Base-by-base conservation (phyloP, 2,329 filamentous ascomycete species). In the Clarireedia paspali region DNA sequence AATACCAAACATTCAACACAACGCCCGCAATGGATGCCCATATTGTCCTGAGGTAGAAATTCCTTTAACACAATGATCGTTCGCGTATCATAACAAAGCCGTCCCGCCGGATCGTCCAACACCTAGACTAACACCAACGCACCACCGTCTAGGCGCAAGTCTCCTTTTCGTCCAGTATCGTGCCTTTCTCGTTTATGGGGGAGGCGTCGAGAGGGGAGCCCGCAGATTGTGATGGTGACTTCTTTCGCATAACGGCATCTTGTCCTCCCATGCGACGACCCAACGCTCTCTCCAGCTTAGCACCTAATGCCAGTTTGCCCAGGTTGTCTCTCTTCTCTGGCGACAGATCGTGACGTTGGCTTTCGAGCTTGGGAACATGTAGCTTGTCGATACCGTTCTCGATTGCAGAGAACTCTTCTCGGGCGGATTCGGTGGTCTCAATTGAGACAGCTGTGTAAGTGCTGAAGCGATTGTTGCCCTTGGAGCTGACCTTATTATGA, bases 251-350 rank as follows among this genome's bases (percentile, higher is more conserved):
- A 66, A 83, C 79, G 45, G 85, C 85, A 70, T 89, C 86, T 69
- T 89, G 86, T 49, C 83, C 73, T 9, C 79, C 82, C 84, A 89
- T 87, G 66, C 86, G 76, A 62, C 86, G 74, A 55, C 80, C 79
- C 30, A 89, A 75, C 3, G 86, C 86, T 56, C 85, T 77, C 68
- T 89, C 85, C 50, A 89, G 75, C 71, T 89, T 89, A n/a, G 86
- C 86, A 36, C 85, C 84, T 50, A 89, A 74, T 15, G 85, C 85
- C 63, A 88, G 73, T 71, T 87, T 88, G 73, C 79, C 82, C 70
- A 88, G 73, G 66, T 84, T 80, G 62, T 88, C 84, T 17, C 75
- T 79, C 74, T 89, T 88, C 72, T 87, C 79, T 51, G 76, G 73
- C 57, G 76, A 83, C 56, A 84, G 79, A 47, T 83, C 77, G 69